A percentile compares a stretch with the other conserved stretches of the same genome.
phyloP scores from a whole-genome alignment of 2,329 filamentous ascomycete genomes.

The Beauveria australis region DNA sequence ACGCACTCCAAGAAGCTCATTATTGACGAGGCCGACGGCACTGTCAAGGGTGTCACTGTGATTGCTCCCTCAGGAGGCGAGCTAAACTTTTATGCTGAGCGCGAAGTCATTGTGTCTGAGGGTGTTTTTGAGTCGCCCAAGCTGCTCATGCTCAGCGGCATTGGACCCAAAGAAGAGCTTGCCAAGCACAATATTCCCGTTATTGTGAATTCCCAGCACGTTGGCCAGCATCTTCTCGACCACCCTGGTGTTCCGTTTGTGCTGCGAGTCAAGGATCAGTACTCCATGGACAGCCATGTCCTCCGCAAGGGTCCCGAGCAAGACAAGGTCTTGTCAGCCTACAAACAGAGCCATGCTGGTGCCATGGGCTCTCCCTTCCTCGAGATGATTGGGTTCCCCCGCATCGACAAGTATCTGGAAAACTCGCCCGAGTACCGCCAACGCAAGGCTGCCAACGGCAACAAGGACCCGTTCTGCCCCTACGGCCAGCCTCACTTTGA shows the following conservation, averaged over 20 bases:
- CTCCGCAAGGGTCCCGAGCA: slow-evolving; percentile 29
- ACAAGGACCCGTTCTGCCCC: slow-evolving; percentile 45
- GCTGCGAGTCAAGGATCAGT: slow-evolving; percentile 22
- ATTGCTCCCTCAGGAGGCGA: not conserved
- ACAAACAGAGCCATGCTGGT: slow-evolving; percentile 30
- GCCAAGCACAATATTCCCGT: slow-evolving; percentile 43
- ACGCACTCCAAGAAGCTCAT: slow-evolving; percentile 45
- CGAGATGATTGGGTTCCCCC: slow-evolving; percentile 47
- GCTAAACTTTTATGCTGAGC: slow-evolving; percentile 33
- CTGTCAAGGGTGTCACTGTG: slow-evolving; percentile 9
- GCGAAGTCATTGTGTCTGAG: slow-evolving; percentile 39
- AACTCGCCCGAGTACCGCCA: slow-evolving; percentile 38
- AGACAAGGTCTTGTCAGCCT: slow-evolving; percentile 26
- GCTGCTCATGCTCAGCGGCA: slow-evolving; percentile 56
- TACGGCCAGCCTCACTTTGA: slow-evolving; percentile 53
- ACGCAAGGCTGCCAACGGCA: slow-evolving; percentile 33
- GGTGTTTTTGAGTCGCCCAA: slow-evolving; percentile 58
- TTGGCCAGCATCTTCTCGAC: slow-evolving; percentile 58
- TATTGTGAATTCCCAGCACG: slow-evolving; percentile 48
- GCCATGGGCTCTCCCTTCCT: slow-evolving; percentile 33
- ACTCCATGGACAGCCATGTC: slow-evolving; percentile 31
- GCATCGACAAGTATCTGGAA: slow-evolving; percentile 46
- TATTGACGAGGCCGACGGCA: slow-evolving; percentile 33
- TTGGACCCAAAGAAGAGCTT: slow-evolving; percentile 48
- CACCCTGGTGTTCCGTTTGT: slow-evolving; percentile 40